Conservation (phyloP, 495 filamentous ascomycete genomes). For the Jackrogersella multiformis region DNA sequence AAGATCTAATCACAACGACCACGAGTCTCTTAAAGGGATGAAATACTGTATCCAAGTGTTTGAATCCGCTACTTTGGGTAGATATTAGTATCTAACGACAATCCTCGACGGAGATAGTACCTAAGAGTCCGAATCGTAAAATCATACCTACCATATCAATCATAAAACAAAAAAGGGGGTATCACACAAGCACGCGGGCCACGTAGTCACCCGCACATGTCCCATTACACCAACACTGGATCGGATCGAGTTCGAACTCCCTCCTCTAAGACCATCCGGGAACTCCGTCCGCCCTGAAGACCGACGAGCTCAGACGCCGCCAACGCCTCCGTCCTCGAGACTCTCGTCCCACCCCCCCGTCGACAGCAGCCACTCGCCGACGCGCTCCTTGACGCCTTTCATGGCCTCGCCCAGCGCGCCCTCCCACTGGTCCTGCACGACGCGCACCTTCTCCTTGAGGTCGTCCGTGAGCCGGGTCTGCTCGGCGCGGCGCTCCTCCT, state of each 20-base stretch:
- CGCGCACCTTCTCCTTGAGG: conserved; percentile 86
- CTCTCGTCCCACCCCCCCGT: conserved; percentile 80
- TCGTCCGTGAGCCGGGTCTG: conserved; percentile 79
- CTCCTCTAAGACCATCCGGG: background rate
- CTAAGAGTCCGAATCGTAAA: background rate
- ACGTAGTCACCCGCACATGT: background rate
- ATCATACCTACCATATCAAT: conserved; percentile 7
- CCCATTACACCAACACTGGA: background rate
- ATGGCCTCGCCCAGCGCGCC: conserved; percentile 62
- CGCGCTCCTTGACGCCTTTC: conserved; percentile 61
- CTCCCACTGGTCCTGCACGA: conserved; percentile 87
- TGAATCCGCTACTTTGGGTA: background rate
- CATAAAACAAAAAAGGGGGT: conserved; percentile 2
- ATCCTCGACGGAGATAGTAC: background rate
- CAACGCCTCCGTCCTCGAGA: conserved; percentile 60
- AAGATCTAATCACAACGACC: too few species aligned
- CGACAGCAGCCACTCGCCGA: conserved; percentile 70
- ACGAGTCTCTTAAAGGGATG: background rate
- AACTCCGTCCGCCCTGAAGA: background rate
- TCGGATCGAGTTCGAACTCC: background rate
- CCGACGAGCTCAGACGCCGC: conserved; percentile 45
- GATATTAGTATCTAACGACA: background rate
- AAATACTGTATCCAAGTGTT: too few species aligned
- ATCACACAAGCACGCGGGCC: conserved; percentile 6
- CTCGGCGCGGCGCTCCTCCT: conserved; percentile 69